These are phyloP conservation scores for Ploettnerulaceae sp. DNA, from an alignment of 2,329 filamentous ascomycete species.

Conservation along the genomic window DNA sequence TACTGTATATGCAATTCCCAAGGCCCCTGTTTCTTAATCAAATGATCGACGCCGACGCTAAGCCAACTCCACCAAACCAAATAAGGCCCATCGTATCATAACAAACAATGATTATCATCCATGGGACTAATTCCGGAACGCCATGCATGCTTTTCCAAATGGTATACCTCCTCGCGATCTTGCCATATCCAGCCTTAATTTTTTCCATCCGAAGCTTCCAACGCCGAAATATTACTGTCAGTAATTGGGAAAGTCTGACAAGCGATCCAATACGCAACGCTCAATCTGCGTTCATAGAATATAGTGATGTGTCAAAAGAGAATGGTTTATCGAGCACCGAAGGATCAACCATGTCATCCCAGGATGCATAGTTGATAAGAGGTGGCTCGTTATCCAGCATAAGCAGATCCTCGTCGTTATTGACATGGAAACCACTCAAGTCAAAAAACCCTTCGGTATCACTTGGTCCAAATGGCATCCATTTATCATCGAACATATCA, in stretches of 20 bases:
- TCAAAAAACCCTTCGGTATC: conserved; percentile 43
- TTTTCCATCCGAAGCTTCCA: conserved; percentile 5
- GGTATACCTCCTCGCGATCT: conserved; percentile 5
- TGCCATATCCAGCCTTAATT: neutral
- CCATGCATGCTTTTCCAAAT: conserved; percentile 12
- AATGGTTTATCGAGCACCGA: conserved; percentile 50
- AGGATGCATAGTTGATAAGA: conserved; percentile 32
- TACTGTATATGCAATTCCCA: neutral
- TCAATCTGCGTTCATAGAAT: conserved; percentile 38
- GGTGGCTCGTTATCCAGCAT: conserved; percentile 29
- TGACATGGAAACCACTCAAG: conserved; percentile 37
- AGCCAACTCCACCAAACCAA: neutral
- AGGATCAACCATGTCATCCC: conserved; percentile 45
- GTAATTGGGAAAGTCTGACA: conserved; percentile 14
- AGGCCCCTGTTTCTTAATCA: neutral
- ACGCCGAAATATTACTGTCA: conserved; percentile 12
- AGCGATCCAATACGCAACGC: conserved; percentile 5
- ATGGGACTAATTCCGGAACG: neutral
- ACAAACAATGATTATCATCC: neutral
- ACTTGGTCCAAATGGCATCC: conserved; percentile 40
- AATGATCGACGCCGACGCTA: conserved; percentile 4
- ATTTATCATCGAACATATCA: conserved; percentile 36
- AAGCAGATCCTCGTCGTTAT: conserved; percentile 23
- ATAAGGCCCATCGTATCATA: neutral
- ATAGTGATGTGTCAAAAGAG: conserved; percentile 45